phyloP scores from a whole-genome alignment of 2,329 filamentous ascomycete species.

The Fusarium redolens region DNA sequence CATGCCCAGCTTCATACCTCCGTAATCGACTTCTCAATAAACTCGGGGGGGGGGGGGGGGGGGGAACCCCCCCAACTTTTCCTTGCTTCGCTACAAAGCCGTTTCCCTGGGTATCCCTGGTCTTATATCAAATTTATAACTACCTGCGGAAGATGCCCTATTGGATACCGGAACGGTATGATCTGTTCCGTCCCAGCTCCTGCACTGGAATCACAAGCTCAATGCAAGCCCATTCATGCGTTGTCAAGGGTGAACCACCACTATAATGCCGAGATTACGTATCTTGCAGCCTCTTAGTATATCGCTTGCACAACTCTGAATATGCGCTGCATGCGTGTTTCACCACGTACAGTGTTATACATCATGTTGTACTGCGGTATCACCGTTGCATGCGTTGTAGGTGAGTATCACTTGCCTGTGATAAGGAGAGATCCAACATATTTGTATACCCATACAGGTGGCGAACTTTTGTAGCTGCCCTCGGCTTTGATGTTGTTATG shows the following conservation, averaged over 20 bases:
- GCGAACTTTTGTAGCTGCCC: neutral
- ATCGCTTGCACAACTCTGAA: conserved; percentile 20
- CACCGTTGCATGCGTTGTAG: conserved; percentile 9
- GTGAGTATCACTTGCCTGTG: neutral
- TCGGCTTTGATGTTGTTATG: neutral
- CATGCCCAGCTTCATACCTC: neutral
- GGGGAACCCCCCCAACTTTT: neutral
- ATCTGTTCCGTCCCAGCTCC: conserved; percentile 10
- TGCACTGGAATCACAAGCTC: neutral
- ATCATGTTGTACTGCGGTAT: conserved; percentile 14
- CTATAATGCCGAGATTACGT: neutral
- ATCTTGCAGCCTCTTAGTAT: neutral
- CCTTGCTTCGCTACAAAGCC: neutral
- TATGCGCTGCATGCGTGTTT: conserved; percentile 40
- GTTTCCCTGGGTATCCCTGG: neutral
- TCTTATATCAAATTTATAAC: neutral
- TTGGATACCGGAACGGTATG: conserved; percentile 3
- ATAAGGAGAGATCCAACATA: neutral
- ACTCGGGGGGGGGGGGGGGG: neutral
- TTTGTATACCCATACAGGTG: neutral
- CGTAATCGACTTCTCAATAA: neutral
- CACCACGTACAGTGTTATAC: conserved; percentile 19
- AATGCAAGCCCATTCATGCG: conserved; percentile 15
- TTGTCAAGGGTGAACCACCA: neutral
- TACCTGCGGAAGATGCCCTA: neutral